These are phyloP conservation scores for Geotrichum bryndzae DNA, from an alignment of 1,139 yeast species.

Conservation along the genomic window DNA sequence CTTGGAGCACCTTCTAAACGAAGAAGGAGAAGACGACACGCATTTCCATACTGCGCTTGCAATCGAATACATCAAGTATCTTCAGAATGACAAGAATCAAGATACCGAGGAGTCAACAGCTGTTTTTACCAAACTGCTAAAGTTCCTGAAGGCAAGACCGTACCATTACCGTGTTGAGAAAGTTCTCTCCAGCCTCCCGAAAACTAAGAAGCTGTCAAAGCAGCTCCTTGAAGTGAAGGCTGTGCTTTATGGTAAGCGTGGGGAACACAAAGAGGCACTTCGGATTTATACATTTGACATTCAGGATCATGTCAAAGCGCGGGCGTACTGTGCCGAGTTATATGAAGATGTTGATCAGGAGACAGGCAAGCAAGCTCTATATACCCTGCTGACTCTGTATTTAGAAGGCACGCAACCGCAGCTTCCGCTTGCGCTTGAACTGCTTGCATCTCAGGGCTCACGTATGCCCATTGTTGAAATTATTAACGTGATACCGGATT, in stretches of 20 bases:
- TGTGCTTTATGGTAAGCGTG: slow-evolving; percentile 52
- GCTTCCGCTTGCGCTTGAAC: slow-evolving; percentile 38
- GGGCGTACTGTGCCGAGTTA: slow-evolving; percentile 51
- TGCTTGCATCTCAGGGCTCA: slow-evolving; percentile 47
- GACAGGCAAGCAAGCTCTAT: slow-evolving; percentile 38
- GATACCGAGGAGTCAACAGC: slow-evolving; percentile 10
- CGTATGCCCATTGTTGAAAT: slow-evolving; percentile 50
- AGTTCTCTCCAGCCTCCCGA: slow-evolving; percentile 31
- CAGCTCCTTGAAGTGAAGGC: slow-evolving; percentile 44
- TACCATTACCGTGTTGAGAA: slow-evolving; percentile 34
- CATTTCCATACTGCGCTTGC: slow-evolving; percentile 50
- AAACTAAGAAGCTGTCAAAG: slow-evolving; percentile 7
- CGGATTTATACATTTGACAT: slow-evolving; percentile 56
- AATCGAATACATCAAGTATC: slow-evolving; percentile 46
- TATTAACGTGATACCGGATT: slow-evolving; percentile 47
- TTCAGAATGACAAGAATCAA: slow-evolving; percentile 17
- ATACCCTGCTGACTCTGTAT: slow-evolving; percentile 35
- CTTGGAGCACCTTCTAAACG: slow-evolving; percentile 54
- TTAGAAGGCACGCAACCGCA: slow-evolving; percentile 34
- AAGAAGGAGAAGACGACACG: slow-evolving; percentile 41
- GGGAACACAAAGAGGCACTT: slow-evolving; percentile 60
- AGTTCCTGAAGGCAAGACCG: slow-evolving; percentile 28
- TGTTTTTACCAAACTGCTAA: slow-evolving; percentile 24
- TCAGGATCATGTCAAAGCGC: slow-evolving; percentile 52
- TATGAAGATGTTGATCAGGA: slow-evolving; percentile 38